phyloP scores from a whole-genome alignment of 2,329 filamentous ascomycete species.

The Alternaria novae-zelandiae region DNA sequence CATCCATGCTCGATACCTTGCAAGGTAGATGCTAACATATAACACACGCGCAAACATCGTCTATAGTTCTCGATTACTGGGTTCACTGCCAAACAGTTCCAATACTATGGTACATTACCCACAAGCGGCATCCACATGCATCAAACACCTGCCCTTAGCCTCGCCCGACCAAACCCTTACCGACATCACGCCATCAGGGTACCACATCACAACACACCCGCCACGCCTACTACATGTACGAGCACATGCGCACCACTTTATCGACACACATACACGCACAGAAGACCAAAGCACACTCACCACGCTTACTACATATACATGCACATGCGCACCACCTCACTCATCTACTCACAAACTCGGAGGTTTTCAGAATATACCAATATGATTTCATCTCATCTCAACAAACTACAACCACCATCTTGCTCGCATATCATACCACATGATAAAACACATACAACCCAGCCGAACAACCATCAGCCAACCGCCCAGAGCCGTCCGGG shows the following conservation, averaged over 20 bases:
- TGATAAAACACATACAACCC: background rate
- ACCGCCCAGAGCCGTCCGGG: background rate
- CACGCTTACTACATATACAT: too few species aligned
- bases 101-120: background rate
- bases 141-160: background rate
- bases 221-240: background rate
- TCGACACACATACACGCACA: too few species aligned
- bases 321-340: background rate
- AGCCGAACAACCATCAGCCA: background rate
- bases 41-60: accelerated
- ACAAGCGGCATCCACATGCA: too few species aligned
- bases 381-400: background rate
- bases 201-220: background rate
- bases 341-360: too few species aligned
- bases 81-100: background rate
- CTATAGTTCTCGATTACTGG: background rate
- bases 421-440: background rate
- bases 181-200: slow-evolving; percentile 29
- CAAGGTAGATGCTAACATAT: background rate
- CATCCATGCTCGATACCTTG: background rate
- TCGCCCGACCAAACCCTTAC: background rate
- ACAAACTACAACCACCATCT: background rate
- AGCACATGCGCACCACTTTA: background rate
- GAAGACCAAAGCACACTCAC: too few species aligned
- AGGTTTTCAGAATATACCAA: background rate